A percentile compares a stretch with the other conserved stretches of the same genome.
Conservation (phyloP, 2,329 filamentous ascomycete species). For the Chrysoporthe deuterocubensis region DNA sequence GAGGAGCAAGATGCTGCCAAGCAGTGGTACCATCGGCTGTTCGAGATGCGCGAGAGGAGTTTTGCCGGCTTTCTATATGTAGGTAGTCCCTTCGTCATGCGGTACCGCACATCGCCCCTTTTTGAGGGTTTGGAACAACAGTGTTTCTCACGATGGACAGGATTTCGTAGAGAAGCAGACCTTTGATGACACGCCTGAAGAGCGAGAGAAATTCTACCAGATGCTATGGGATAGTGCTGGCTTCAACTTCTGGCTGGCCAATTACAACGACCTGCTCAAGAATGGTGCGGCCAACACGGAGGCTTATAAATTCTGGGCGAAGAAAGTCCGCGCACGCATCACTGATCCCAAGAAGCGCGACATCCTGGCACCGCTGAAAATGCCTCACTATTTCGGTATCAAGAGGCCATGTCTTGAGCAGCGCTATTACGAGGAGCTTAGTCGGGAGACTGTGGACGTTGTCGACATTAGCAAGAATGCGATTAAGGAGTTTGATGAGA, state of each 20-base stretch:
- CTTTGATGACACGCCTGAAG: conserved; percentile 55
- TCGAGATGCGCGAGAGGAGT: conserved; percentile 52
- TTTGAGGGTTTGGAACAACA: neutral
- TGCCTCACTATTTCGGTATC: conserved; percentile 58
- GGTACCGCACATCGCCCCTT: neutral
- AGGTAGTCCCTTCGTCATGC: no score
- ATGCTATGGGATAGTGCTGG: conserved; percentile 55
- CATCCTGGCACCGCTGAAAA: conserved; percentile 55
- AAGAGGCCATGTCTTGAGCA: conserved; percentile 53
- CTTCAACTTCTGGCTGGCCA: conserved; percentile 57
- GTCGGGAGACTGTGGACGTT: conserved; percentile 47
- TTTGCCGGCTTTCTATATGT: conserved; percentile 63
- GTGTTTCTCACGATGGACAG: neutral
- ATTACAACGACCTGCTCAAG: conserved; percentile 57
- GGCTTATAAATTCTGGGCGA: conserved; percentile 59
- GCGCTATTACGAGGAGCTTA: conserved; percentile 53
- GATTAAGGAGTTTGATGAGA: conserved; percentile 47
- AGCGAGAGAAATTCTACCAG: conserved; percentile 54
- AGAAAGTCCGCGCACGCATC: conserved; percentile 55
- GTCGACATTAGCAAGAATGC: conserved; percentile 46
- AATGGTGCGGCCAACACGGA: conserved; percentile 53
- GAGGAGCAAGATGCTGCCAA: conserved; percentile 55
- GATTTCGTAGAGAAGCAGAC: conserved; percentile 59
- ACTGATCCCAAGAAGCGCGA: conserved; percentile 52
- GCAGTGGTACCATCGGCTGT: conserved; percentile 53